phyloP scores from a whole-genome alignment of 768 basidiomycete genomes.

The Sporobolomyces phaffii region DNA sequence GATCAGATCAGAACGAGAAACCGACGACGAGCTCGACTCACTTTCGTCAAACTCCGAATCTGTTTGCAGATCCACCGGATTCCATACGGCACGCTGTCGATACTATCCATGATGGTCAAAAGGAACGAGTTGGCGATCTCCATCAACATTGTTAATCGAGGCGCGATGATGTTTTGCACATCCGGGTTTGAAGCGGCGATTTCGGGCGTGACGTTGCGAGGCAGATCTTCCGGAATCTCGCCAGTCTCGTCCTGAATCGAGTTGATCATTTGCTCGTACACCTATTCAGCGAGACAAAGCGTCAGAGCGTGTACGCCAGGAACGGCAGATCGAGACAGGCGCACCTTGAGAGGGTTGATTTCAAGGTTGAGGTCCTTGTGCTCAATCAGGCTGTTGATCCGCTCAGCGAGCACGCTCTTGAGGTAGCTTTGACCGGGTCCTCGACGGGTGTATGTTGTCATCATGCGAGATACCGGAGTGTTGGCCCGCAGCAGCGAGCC shows the following conservation, averaged over 20 bases:
- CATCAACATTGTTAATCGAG: slow-evolving; percentile 97
- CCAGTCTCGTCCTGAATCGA: slow-evolving; percentile 98
- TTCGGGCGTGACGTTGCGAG: slow-evolving; percentile 88
- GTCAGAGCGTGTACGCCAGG: neutral
- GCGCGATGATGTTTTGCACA: slow-evolving; percentile 96
- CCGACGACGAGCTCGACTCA: slow-evolving; percentile 50
- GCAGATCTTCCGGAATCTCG: slow-evolving; percentile 78
- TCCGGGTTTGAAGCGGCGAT: slow-evolving; percentile 88
- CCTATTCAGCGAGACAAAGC: slow-evolving; percentile 50
- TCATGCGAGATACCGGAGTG: slow-evolving; percentile 98
- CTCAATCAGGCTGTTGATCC: slow-evolving; percentile 97
- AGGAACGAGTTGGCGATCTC: slow-evolving; percentile 98
- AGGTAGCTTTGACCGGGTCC: slow-evolving; percentile 98
- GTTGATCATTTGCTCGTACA: slow-evolving; percentile 99
- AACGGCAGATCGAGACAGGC: neutral
- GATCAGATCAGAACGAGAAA: slow-evolving; percentile 41
- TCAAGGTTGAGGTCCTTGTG: slow-evolving; percentile 99
- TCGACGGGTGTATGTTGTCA: slow-evolving; percentile 98
- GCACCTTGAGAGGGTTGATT: slow-evolving; percentile 95
- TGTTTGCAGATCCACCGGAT: slow-evolving; percentile 99
- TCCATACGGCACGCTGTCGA: slow-evolving; percentile 98
- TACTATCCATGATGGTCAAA: slow-evolving; percentile 92
- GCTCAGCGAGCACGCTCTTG: slow-evolving; percentile 92
- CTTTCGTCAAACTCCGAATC: slow-evolving; percentile 90
- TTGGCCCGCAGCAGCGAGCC: slow-evolving; percentile 97